Evolutionary conservation across 176 grass and related monocot genomes (phyloP).

Genomic region (Bolboschoenus planiculmis): DNA sequence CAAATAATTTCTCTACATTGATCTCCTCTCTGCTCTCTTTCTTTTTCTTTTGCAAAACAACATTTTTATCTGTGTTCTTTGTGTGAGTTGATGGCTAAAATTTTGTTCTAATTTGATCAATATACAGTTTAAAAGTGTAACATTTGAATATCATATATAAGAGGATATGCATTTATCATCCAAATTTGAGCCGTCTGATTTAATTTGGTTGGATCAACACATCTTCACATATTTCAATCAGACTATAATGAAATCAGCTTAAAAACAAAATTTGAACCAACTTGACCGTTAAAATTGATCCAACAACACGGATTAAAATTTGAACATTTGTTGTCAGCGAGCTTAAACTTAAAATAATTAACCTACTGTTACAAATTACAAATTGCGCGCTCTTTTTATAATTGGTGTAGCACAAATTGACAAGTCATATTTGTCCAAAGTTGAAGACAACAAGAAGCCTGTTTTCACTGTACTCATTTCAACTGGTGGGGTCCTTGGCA

Average conservation of each 20-base stretch:
- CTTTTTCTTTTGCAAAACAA: background rate
- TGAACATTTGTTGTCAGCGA: background rate
- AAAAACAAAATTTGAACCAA: background rate
- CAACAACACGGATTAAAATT: background rate
- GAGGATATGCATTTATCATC: background rate
- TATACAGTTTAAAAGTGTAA: background rate
- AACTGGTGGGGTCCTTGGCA: background rate
- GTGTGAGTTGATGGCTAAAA: background rate
- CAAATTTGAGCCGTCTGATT: background rate
- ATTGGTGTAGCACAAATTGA: background rate
- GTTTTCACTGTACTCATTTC: background rate
- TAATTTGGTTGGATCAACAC: background rate
- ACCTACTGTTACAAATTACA: background rate
- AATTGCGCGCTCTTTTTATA: background rate
- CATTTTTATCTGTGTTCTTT: background rate
- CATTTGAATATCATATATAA: background rate
- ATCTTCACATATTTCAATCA: too few species aligned
- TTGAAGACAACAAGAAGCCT: background rate
- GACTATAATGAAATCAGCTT: background rate
- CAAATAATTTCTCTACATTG: conserved; percentile 21
- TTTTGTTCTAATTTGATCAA: background rate
- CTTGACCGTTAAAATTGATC: background rate
- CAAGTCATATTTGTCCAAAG: background rate
- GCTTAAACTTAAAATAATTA: background rate
- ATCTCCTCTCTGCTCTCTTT: background rate